Base-by-base conservation (phyloP, 768 basidiomycete genomes). In the Tulasnella sp. region DNA sequence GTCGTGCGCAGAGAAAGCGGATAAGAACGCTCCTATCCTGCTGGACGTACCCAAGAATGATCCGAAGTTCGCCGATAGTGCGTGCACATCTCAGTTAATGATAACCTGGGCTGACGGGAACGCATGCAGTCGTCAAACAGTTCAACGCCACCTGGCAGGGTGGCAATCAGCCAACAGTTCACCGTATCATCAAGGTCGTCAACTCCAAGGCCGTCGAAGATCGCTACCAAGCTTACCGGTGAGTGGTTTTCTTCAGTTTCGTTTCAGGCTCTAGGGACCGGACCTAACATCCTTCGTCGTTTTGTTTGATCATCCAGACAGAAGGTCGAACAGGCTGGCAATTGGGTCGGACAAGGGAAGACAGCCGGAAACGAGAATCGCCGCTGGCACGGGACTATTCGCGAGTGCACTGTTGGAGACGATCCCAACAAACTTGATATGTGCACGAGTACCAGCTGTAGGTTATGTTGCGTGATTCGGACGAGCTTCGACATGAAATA, bases 321-420 rank as follows among this genome's bases (percentile, higher is more conserved):
- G 90, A 82, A 75, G 85, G 36, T 91, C 6, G 91, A 92, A 81
- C 79, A 83, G 49, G 86, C 87, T 67, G 90, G 91, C 0, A 86
- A 90, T 38, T 91, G 91, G 77, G 84, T 81, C 3, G 79, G 84
- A 42, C 78, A 85, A 3, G 89, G 89, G 42, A 84, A 88, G 67
- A 87, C 89, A 6, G 82, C 87, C 37, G 91, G 91, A 38, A 91
- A 91, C 78, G 90, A 91, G 81, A 90, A 91, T 78, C 88, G 91
- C 38, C 87, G 91, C 29, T 92, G 90, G 90, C 91, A 92, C 80
- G 91, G 91, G 25, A 92, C 91, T 14, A 86, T 86, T 42, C 85
- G 91, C 22, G 85, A 88, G 69, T 92, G 91, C 82, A 87, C 85
- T 25, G 52, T 49, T 29, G 69, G 39, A 42, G 71, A 72, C 49